phyloP scores from a whole-genome alignment of 2,329 filamentous ascomycete species.

The Ceratocystiopsis brevicomis region DNA sequence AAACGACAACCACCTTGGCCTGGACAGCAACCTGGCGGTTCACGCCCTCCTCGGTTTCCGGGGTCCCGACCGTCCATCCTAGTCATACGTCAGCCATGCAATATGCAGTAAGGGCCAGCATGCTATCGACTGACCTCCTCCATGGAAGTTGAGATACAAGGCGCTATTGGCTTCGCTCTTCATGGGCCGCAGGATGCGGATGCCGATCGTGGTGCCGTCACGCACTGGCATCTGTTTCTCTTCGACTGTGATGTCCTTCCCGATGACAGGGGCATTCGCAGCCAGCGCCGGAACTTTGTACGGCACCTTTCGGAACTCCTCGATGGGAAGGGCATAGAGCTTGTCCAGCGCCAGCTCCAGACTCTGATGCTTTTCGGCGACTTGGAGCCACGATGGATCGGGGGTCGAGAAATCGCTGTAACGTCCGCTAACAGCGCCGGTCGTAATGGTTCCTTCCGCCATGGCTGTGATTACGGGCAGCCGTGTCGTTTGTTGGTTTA shows the following conservation, averaged over 20 bases:
- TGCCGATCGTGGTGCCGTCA: neutral
- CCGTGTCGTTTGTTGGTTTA: too few relatives aligned
- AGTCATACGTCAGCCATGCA: too few relatives aligned
- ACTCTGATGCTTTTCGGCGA: neutral
- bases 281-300: constrained; percentile 3
- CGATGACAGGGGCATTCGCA: neutral
- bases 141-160: constrained; percentile 3
- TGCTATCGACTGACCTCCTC: neutral
- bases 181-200: neutral
- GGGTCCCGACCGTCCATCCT: constrained; percentile 7
- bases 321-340: constrained; percentile 1
- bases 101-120: too few relatives aligned
- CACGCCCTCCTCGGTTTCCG: constrained; percentile 7
- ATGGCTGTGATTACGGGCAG: neutral
- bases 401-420: neutral
- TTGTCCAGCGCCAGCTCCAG: neutral
- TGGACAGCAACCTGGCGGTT: constrained; percentile 2
- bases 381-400: constrained; percentile 1
- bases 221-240: neutral
- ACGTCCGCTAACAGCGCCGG: too few relatives aligned
- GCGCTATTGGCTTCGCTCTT: neutral
- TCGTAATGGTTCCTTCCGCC: neutral
- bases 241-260: neutral
- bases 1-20: constrained; percentile 5
- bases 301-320: constrained; percentile 5